Base-by-base conservation (phyloP, 73 alveolate species). In the Paramecium bursaria region DNA sequence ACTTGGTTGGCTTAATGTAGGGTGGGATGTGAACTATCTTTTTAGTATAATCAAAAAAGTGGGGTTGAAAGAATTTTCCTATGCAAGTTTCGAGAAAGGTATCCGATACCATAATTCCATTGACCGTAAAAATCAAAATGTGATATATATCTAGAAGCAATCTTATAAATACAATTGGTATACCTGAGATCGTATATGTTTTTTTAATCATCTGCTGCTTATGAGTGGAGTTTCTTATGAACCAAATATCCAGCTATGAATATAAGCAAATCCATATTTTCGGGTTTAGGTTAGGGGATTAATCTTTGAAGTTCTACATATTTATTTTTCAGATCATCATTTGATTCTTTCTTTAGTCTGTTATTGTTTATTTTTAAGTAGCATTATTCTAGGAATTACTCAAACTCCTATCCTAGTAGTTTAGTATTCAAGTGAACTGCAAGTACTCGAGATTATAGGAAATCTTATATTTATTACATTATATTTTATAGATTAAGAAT, bases 91-190 rank as follows among this genome's bases (percentile, higher is more conserved):
- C 82, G 22, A 67, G 33, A 42, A 21, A 67, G 3, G 49, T 5
- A 67, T 67, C 82, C 4, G 82, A 67, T 10, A 67, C 82, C 2
- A 67, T 67, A 19, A 67, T 26, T 4, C 82, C 82, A 67, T 67
- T 67, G 14, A 67, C 60, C 17, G 82, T 42, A n/a, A 3, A 67
- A 44, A 25, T 67, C 4, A 67, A 39, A 4, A 67, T 27, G 6
- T 67, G 82, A 67, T 67, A 67, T 21, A 33, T 21, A 67, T 67
- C 82, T 67, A 67, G 44, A 17, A 39, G 55, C 9, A 31, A 30
- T n/a, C 82, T 67, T 67, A 7, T 7, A 7, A 39, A 39, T 7
- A 7, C 11, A 7, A 39, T 67, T 57, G 11, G 23, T 31, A 19
- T 67, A 15, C 46, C 33, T 67, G 10, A 29, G 19, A 35, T 35